Evolutionary conservation across 352 stramenopile genomes (phyloP).

Genomic region (Pythium phragmitis): DNA sequence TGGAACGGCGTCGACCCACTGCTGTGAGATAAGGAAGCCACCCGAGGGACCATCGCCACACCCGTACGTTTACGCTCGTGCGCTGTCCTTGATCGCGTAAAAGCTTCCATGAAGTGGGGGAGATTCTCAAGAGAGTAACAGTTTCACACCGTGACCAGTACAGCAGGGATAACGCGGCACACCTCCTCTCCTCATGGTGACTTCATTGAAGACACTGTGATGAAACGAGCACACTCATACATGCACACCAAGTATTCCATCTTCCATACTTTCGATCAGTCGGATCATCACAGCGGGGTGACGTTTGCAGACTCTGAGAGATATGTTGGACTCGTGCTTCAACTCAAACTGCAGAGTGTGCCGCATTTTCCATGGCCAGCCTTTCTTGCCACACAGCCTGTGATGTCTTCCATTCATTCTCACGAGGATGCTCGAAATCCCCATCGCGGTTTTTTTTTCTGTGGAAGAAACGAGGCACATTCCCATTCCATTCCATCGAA

Average conservation of each 20-base stretch:
- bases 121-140: not conserved
- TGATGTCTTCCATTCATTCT: not conserved
- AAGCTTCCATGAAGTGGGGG: not conserved
- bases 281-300: too few species aligned
- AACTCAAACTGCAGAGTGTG: not conserved
- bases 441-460: slow-evolving; percentile 19
- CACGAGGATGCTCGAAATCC: not conserved
- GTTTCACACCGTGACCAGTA: not conserved
- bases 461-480: slow-evolving; percentile 14
- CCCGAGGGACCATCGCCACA: too few species aligned
- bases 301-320: too few species aligned
- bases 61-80: not conserved
- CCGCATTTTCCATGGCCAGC: not conserved
- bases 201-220: not conserved
- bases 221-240: not conserved
- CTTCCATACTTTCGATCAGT: too few species aligned
- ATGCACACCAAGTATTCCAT: not conserved
- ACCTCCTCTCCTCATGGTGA: not conserved
- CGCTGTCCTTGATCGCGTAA: not conserved
- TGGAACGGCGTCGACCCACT: slow-evolving; percentile 89
- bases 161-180: not conserved
- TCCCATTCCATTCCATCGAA: slow-evolving; percentile 23
- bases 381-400: not conserved
- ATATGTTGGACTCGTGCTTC: not conserved
- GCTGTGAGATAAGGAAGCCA: slow-evolving; percentile 38